phyloP scores from a whole-genome alignment of 495 filamentous ascomycete species.

The Neurospora sublineolata region DNA sequence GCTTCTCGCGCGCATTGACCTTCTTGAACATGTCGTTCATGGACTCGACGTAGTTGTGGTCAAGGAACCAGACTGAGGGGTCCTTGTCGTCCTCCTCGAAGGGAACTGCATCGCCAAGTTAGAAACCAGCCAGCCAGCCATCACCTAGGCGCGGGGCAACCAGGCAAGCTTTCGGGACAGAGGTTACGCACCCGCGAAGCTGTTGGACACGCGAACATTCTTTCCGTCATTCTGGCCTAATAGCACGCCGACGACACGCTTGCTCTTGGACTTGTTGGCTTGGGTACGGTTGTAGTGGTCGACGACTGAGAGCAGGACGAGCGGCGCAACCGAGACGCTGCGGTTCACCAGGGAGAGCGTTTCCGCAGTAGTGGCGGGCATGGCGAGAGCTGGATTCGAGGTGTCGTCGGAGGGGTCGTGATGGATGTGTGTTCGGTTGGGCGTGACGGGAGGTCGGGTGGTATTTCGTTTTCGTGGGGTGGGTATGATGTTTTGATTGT shows the following conservation, averaged over 20 bases:
- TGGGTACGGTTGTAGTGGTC: constrained; percentile 95
- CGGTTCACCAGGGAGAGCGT: constrained; percentile 83
- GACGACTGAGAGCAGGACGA: constrained; percentile 95
- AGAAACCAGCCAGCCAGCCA: neutral
- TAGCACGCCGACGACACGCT: constrained; percentile 91
- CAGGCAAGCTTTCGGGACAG: neutral
- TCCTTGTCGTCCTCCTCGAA: constrained; percentile 99
- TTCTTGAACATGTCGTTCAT: constrained; percentile 99
- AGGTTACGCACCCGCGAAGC: constrained; percentile 68
- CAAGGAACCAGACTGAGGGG: constrained; percentile 96
- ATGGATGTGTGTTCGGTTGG: constrained; percentile 3
- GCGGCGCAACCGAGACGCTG: constrained; percentile 91
- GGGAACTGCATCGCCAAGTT: constrained; percentile 50
- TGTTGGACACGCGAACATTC: constrained; percentile 95
- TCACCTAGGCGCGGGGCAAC: neutral
- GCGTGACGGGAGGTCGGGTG: neutral
- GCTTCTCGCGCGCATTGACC: constrained; percentile 96
- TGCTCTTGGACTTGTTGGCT: constrained; percentile 62
- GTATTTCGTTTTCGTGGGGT: neutral
- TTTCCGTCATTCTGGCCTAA: constrained; percentile 91
- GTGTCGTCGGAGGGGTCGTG: constrained; percentile 4
- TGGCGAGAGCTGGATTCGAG: constrained; percentile 28
- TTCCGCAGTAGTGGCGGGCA: constrained; percentile 93
- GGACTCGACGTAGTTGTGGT: constrained; percentile 98
- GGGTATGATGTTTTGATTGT: constrained; percentile 5